Evolutionary conservation across 495 filamentous ascomycete genomes (phyloP), one percentile per base, ranked within the genome.

Genomic region (Podospora anserina): DNA sequence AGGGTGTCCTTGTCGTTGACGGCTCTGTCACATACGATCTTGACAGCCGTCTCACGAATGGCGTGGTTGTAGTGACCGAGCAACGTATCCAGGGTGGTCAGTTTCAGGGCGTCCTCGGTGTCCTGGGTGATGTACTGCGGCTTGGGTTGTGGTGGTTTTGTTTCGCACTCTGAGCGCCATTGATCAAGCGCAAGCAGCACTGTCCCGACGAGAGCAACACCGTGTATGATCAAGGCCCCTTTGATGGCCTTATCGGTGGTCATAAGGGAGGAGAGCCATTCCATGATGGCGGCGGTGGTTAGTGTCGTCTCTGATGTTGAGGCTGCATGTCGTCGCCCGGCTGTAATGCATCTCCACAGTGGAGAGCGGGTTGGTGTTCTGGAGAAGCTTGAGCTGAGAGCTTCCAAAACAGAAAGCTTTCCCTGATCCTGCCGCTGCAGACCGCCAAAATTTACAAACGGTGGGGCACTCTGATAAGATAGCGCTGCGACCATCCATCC

Each of bases 41-140:
- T 83, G 55, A 83, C 71, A 0, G 84, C 75, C 0, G 81, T 85
- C 60, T 87, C 85, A 23, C 83, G 78, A 66, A 87, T 85, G 18
- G 80, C 73, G 60, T 80, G 82, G 72, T 85, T 87, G 63, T 85
- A 83, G 68, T 85, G 84, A 0, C 77, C 75, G 6, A 86, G 71
- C 20, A 87, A 78, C n/a, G 79, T 85, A 32, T 85, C 80, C 6
- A 87, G 72, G 0, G 85, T 87, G 49, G 71, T 70, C 0, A 78
- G 65, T 57, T 81, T 80, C 15, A 87, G 76, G 2, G 84, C 82
- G 62, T 87, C 85, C 68, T 87, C 85, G n/a, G 84, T 85, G n/a
- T 82, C 82, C 69, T 87, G 85, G 11, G 84, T 87, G 67, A 87
- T 87, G 71, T 86, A 86, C 68, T 85, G 84, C 13, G 85, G 81